Percentiles rank a stretch among this genome's conserved stretches.
Conservation (phyloP, 2,329 filamentous ascomycete species). For the Diaporthe ilicicola region DNA sequence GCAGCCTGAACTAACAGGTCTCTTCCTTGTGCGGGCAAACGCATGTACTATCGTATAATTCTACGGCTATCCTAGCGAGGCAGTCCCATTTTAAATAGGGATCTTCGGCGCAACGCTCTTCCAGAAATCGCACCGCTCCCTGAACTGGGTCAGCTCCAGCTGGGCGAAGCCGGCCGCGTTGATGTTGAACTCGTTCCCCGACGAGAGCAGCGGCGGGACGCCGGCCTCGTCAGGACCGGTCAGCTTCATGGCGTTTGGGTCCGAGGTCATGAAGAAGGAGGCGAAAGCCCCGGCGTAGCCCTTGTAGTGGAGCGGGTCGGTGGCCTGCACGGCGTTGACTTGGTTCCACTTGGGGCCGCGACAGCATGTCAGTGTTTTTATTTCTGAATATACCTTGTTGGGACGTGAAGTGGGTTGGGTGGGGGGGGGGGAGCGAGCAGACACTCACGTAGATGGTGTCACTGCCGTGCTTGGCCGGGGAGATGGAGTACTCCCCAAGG, state of each 20-base stretch:
- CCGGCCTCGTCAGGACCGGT: conserved; percentile 52
- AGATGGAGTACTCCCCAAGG: conserved; percentile 67
- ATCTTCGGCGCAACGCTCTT: conserved; percentile 52
- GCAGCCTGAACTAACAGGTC: neutral
- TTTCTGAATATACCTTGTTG: neutral
- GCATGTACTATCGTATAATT: neutral
- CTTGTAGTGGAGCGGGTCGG: conserved; percentile 61
- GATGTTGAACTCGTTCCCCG: conserved; percentile 60
- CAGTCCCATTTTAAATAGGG: conserved; percentile 49
- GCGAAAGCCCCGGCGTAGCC: conserved; percentile 67
- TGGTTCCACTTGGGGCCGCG: conserved; percentile 59
- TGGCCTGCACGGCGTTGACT: conserved; percentile 59
- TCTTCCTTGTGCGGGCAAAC: no score
- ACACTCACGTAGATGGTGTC: conserved; percentile 65
- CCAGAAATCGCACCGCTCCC: conserved; percentile 63
- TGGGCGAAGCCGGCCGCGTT: conserved; percentile 53
- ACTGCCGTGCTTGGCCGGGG: conserved; percentile 65
- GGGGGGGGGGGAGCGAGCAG: neutral
- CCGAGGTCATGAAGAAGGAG: conserved; percentile 66
- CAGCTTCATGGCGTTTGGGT: conserved; percentile 66
- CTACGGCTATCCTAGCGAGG: neutral
- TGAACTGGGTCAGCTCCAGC: conserved; percentile 48
- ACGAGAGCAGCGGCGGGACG: conserved; percentile 52
- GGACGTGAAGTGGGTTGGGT: neutral
- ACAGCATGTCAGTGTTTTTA: neutral